Base-by-base conservation (phyloP, 257 asterid genomes). In the Echites panduratus region DNA sequence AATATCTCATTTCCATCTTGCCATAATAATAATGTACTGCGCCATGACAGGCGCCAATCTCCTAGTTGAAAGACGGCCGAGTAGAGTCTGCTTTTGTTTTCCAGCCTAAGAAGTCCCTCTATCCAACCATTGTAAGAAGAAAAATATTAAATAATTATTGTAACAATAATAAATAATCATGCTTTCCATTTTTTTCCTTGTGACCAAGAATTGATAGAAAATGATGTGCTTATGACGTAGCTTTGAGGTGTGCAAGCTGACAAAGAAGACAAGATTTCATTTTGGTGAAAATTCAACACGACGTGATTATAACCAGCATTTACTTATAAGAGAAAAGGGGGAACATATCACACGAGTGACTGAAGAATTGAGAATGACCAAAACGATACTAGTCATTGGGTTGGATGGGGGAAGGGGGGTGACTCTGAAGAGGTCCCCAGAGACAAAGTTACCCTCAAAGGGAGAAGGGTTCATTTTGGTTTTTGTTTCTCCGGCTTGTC, bases 161-260 rank as follows among this genome's bases (percentile, higher is more conserved):
- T 19, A 50, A 53, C 4, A 0, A 49, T 13, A 14, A 5, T 13
- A 14, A 5, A 20, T 53, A 20, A 53, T n/a, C 11, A 53, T 20
- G 59, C 19, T 53, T 53, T 50, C 57, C 57, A 19, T 3, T 14
- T 49, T 50, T 19, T 6, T 50, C 19, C n/a, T 13, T 50, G 7
- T 53, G n/a, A n/a, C n/a, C 13, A 53, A 53, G 59, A 52, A 52
- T 61, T 13, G 44, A 58, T 58, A 58, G 41, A 75, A 58, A 68
- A 66, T 78, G 85, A 82, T 72, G 88, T 40, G 68, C 32, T 0
- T 26, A 68, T 84, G 90, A 79, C 66, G 71, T 8, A 75, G 73
- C 65, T n/a, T 16, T 78, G 81, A 80, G 80, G 85, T 76, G 76
- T 67, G 82, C 67, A 87, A 84, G 76, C 29, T 77, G 85, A 85